Evolutionary conservation across 371 early-diverging fungal genomes (phyloP).

Genomic region (Circinella umbellata): DNA sequence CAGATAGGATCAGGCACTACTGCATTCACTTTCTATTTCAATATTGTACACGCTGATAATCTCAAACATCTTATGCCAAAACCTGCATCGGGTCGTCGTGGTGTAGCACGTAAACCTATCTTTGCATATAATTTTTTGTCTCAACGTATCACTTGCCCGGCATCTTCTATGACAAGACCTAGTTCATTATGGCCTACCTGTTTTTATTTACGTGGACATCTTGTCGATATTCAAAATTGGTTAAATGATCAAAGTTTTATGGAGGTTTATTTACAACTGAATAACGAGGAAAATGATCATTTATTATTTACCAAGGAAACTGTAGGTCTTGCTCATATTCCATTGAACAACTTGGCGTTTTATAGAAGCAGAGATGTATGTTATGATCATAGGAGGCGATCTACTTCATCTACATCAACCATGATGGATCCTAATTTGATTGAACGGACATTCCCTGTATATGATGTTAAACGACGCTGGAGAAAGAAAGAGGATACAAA

Average conservation of each 20-base stretch:
- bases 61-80: conserved; percentile 24
- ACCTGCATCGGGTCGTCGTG: conserved; percentile 19
- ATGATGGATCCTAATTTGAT: conserved; percentile 25
- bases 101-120: conserved; percentile 33
- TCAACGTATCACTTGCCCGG: conserved; percentile 32
- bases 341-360: conserved; percentile 31
- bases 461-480: conserved; percentile 21
- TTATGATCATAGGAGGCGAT: conserved; percentile 15
- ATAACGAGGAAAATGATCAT: conserved; percentile 23
- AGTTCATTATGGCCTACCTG: conserved; percentile 23
- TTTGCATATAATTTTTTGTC: conserved; percentile 42
- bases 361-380: conserved; percentile 8
- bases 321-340: conserved; percentile 32
- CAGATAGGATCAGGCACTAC: conserved; percentile 49
- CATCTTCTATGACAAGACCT: conserved; percentile 32
- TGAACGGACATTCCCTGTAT: conserved; percentile 35
- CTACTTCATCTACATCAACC: not conserved
- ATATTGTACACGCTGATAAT: conserved; percentile 42
- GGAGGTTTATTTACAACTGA: conserved; percentile 23
- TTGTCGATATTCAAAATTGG: conserved; percentile 47
- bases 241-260: conserved; percentile 28
- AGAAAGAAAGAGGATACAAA: conserved; percentile 17
- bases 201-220: conserved; percentile 43
- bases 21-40: conserved; percentile 45
- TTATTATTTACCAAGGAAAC: conserved; percentile 30